These are phyloP conservation scores for Curvularia spicifera DNA, from an alignment of 2,329 filamentous ascomycete species.

Conservation along the genomic window DNA sequence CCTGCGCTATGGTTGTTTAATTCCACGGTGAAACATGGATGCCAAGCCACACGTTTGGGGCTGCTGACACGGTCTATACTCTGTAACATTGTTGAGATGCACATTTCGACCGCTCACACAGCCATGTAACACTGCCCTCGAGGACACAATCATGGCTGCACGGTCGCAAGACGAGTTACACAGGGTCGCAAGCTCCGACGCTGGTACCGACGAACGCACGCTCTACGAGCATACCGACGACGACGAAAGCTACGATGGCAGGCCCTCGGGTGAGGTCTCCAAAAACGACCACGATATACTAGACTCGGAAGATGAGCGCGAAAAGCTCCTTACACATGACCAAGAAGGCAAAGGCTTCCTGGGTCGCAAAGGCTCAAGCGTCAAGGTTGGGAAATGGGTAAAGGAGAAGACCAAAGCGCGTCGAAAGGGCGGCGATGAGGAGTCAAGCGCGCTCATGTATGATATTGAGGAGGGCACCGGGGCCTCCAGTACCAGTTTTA, in stretches of 20 bases:
- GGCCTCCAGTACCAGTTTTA: slow-evolving; percentile 58
- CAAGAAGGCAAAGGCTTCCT: slow-evolving; percentile 36
- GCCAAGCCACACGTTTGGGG: slow-evolving; percentile 15
- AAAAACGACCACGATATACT: slow-evolving; percentile 50
- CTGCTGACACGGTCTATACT: slow-evolving; percentile 17
- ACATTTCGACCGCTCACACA: slow-evolving; percentile 9
- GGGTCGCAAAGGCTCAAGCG: slow-evolving; percentile 33
- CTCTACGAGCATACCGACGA: slow-evolving; percentile 41
- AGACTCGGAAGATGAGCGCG: slow-evolving; percentile 56
- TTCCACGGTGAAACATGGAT: slow-evolving; percentile 13
- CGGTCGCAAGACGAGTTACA: slow-evolving; percentile 24
- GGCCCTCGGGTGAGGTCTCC: slow-evolving; percentile 45
- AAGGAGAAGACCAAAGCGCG: slow-evolving; percentile 37
- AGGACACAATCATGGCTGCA: slow-evolving; percentile 31
- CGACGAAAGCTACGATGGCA: slow-evolving; percentile 42
- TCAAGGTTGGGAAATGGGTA: slow-evolving; percentile 40
- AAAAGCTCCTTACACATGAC: slow-evolving; percentile 49
- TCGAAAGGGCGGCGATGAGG: slow-evolving; percentile 61
- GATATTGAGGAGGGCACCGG: slow-evolving; percentile 86
- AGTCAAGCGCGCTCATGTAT: slow-evolving; percentile 81
- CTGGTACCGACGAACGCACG: slow-evolving; percentile 40
- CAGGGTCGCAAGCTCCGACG: slow-evolving; percentile 28
- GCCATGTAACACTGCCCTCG: slow-evolving; percentile 23
- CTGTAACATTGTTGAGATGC: slow-evolving; percentile 11
- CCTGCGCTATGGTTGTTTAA: background rate